Conservation (phyloP, 73 alveolate genomes). For the Tetrahymena elliotti region DNA sequence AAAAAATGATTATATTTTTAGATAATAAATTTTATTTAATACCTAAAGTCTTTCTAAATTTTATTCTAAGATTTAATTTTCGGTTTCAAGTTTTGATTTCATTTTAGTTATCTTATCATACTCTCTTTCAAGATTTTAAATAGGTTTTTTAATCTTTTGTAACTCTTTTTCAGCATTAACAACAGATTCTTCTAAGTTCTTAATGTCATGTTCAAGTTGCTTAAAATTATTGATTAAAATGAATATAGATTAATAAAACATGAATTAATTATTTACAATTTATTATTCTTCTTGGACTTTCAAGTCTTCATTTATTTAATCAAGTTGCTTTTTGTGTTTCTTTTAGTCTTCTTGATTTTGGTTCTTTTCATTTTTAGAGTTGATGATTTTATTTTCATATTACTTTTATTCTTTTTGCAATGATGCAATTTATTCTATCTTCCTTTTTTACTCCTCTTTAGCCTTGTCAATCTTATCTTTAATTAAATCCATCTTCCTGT, state of each 20-base stretch:
- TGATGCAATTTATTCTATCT: constrained; percentile 5
- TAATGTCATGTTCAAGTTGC: background rate
- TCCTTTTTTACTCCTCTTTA: constrained; percentile 38
- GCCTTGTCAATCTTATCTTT: constrained; percentile 42
- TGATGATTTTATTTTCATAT: constrained; percentile 34
- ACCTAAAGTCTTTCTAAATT: background rate
- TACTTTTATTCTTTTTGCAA: constrained; percentile 34
- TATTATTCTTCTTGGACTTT: background rate
- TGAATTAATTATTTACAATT: background rate
- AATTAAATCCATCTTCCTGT: constrained; percentile 35
- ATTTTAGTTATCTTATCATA: background rate
- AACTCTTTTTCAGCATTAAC: background rate
- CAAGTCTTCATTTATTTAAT: constrained; percentile 7
- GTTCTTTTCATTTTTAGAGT: constrained; percentile 46
- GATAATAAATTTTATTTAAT: background rate
- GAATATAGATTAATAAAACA: background rate
- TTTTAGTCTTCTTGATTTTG: constrained; percentile 25
- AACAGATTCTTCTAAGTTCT: constrained; percentile 1
- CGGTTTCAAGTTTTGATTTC: constrained; percentile 3
- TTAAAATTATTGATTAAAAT: background rate
- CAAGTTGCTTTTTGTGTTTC: constrained; percentile 15
- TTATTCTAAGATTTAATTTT: background rate
- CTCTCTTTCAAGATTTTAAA: constrained; percentile 15
- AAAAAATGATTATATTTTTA: background rate
- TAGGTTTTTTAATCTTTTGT: constrained; percentile 9